Evolutionary conservation across 2,329 filamentous ascomycete genomes (phyloP).

Genomic region (Intubia oerlemansii): DNA sequence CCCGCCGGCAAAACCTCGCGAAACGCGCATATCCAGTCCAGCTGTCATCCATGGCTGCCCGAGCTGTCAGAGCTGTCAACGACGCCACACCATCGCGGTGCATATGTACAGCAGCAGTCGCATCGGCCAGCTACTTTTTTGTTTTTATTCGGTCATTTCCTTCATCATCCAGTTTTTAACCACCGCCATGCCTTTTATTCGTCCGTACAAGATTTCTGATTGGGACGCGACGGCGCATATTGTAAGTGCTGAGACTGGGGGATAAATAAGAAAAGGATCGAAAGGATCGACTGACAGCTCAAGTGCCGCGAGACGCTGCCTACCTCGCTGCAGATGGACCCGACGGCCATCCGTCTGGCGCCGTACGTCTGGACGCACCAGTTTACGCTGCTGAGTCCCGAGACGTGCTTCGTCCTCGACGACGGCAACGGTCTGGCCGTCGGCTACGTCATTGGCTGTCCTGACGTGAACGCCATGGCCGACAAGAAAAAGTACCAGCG

Average conservation of each 20-base stretch:
- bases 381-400: slow-evolving; percentile 23
- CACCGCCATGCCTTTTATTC: slow-evolving; percentile 24
- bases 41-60: too few species aligned
- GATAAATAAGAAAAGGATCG: not conserved
- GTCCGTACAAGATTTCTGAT: slow-evolving; percentile 17
- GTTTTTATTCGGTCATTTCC: too few species aligned
- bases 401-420: slow-evolving; percentile 25
- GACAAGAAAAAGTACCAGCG: slow-evolving; percentile 15
- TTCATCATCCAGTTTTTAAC: too few species aligned
- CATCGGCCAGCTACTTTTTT: too few species aligned
- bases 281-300: too few species aligned
- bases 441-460: slow-evolving; percentile 26
- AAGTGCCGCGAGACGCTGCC: slow-evolving; percentile 28
- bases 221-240: slow-evolving; percentile 20
- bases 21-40: too few species aligned
- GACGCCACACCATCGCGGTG: too few species aligned
- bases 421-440: slow-evolving; percentile 21
- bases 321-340: slow-evolving; percentile 17
- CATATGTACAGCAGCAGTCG: too few species aligned
- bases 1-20: too few species aligned
- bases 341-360: slow-evolving; percentile 15
- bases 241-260: slow-evolving; percentile 11
- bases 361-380: slow-evolving; percentile 30
- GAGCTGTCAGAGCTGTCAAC: too few species aligned
- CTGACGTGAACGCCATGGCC: slow-evolving; percentile 20